A percentile compares a stretch with the other conserved stretches of the same genome.
Evolutionary conservation across 495 filamentous ascomycete species (phyloP).

Genomic region (Annulohypoxylon moriforme): DNA sequence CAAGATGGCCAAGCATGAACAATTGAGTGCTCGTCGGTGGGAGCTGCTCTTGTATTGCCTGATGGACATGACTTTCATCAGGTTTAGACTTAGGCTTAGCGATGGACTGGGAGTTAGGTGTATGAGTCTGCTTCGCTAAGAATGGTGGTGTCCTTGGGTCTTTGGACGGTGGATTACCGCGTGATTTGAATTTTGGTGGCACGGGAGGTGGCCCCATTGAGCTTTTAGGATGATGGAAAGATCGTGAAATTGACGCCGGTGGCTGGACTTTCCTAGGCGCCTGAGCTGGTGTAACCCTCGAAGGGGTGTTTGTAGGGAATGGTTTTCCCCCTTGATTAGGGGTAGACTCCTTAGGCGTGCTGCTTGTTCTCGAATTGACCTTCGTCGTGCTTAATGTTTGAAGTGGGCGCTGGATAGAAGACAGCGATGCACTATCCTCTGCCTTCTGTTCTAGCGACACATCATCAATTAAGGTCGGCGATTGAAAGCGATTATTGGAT

Average conservation of each 20-base stretch:
- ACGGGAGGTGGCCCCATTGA: slow-evolving; percentile 39
- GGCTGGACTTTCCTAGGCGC: slow-evolving; percentile 7
- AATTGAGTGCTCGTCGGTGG: slow-evolving; percentile 56
- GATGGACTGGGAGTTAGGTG: slow-evolving; percentile 7
- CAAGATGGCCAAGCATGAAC: slow-evolving; percentile 58
- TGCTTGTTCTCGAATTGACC: slow-evolving; percentile 7
- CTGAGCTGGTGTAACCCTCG: background rate
- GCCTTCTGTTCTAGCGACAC: slow-evolving; percentile 11
- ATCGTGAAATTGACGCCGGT: slow-evolving; percentile 3
- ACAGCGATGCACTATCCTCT: slow-evolving; percentile 26
- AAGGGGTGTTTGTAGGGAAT: background rate
- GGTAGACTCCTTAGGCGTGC: background rate
- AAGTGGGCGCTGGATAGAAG: slow-evolving; percentile 19
- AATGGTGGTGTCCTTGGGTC: slow-evolving; percentile 32
- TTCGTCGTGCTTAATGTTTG: slow-evolving; percentile 6
- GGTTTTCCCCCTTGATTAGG: slow-evolving; percentile 9
- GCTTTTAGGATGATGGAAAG: slow-evolving; percentile 33
- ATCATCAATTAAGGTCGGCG: background rate
- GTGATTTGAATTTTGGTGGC: slow-evolving; percentile 39
- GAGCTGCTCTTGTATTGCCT: background rate
- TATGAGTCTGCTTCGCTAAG: slow-evolving; percentile 24
- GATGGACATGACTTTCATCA: background rate
- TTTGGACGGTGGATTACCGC: slow-evolving; percentile 6
- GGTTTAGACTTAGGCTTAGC: background rate
- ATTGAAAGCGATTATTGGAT: background rate